These are phyloP conservation scores for Rhodotorula kratochvilovae DNA, from an alignment of 768 basidiomycete species.

Conservation along the genomic window DNA sequence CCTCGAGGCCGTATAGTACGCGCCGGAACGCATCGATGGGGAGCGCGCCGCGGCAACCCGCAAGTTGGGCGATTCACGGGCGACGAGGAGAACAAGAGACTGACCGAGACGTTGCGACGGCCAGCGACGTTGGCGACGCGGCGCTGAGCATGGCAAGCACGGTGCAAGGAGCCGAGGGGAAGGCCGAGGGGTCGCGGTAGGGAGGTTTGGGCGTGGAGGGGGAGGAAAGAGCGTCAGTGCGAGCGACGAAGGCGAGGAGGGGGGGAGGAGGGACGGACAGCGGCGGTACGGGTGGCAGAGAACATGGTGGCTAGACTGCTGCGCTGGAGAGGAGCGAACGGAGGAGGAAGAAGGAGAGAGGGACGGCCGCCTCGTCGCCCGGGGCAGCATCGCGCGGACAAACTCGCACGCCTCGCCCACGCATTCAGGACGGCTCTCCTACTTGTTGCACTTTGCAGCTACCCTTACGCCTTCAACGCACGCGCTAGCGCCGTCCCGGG, in stretches of 20 bases:
- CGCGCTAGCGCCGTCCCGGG: no score
- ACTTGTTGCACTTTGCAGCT: no score
- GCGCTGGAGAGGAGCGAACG: background rate
- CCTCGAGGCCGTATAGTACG: no score
- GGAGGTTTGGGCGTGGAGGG: background rate
- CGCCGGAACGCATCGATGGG: no score
- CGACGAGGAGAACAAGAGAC: background rate
- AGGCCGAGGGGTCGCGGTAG: background rate
- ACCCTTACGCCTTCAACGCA: no score
- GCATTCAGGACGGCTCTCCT: background rate
- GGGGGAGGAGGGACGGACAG: background rate
- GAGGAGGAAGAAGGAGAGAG: background rate
- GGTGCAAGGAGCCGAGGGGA: background rate
- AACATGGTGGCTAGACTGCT: background rate
- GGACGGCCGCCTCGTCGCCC: background rate
- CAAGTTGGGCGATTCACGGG: background rate
- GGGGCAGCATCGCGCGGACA: background rate
- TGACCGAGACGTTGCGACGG: constrained; percentile 21
- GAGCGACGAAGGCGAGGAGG: background rate
- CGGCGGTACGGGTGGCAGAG: constrained; percentile 7
- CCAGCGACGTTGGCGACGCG: constrained; percentile 10
- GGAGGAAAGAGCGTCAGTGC: background rate
- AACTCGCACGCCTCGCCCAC: background rate
- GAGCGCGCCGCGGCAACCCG: background rate
- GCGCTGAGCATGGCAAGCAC: background rate